A percentile compares a stretch with the other conserved stretches of the same genome.
Evolutionary conservation across 306 rosid species (phyloP).

Genomic region (Trifolium repens): DNA sequence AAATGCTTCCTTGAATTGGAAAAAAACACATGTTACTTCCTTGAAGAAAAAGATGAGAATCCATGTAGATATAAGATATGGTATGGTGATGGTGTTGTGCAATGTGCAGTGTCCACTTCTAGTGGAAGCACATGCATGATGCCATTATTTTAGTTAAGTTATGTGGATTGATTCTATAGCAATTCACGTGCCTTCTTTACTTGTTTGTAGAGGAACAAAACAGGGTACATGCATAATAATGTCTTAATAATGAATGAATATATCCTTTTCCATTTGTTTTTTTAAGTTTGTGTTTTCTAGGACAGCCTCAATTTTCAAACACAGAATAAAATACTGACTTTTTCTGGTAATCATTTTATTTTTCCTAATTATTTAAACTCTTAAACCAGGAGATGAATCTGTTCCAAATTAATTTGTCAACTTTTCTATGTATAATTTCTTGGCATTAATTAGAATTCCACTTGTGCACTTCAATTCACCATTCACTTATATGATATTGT

Average conservation of each 20-base stretch:
- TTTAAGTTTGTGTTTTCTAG: background rate
- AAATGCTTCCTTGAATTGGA: background rate
- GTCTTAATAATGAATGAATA: background rate
- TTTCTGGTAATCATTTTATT: background rate
- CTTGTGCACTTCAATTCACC: background rate
- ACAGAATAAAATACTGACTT: background rate
- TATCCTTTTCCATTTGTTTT: background rate
- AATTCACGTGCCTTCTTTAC: conserved; percentile 42
- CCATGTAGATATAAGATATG: background rate
- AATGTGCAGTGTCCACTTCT: conserved; percentile 31
- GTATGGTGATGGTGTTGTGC: conserved; percentile 28
- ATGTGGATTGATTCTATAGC: conserved; percentile 29
- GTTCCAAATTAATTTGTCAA: background rate
- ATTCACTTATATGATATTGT: no score
- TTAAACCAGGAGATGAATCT: background rate
- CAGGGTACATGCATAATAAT: background rate
- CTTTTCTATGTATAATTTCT: conserved; percentile 1
- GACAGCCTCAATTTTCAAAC: conserved; percentile 3
- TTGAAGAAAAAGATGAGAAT: conserved; percentile 21
- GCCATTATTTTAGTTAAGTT: conserved; percentile 25
- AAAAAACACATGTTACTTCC: conserved; percentile 26
- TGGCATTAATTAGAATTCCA: background rate
- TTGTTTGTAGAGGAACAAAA: conserved; percentile 3
- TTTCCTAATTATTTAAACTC: background rate
- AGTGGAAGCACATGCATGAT: conserved; percentile 32